phyloP scores from a whole-genome alignment of 2,329 filamentous ascomycete genomes.

The Diaporthe helianthi region DNA sequence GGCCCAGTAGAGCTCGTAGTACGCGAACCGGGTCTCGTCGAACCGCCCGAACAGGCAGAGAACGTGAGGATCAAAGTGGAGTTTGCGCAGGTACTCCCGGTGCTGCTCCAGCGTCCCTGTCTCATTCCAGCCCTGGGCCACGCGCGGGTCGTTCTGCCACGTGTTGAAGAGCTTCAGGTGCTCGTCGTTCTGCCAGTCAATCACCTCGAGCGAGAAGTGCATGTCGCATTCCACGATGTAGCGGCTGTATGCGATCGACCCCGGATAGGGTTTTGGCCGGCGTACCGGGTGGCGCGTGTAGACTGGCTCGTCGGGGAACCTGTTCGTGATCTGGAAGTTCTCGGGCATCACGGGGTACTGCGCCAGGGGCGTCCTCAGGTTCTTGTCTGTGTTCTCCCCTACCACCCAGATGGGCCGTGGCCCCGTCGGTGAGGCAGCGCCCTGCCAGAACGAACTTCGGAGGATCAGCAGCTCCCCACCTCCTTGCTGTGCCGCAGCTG shows the following conservation, averaged over 20 bases:
- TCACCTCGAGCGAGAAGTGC: constrained; percentile 74
- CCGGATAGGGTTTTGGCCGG: constrained; percentile 71
- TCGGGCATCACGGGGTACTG: constrained; percentile 50
- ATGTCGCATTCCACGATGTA: constrained; percentile 76
- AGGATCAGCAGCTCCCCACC: constrained; percentile 54
- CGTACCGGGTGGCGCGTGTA: constrained; percentile 65
- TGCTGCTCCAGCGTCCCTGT: constrained; percentile 77
- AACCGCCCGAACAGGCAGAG: constrained; percentile 72
- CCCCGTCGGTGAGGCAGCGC: constrained; percentile 42
- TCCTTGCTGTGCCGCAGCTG: not conserved
- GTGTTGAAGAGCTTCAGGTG: constrained; percentile 74
- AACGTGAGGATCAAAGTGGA: constrained; percentile 74
- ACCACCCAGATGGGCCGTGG: constrained; percentile 49
- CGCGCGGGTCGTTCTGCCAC: constrained; percentile 82
- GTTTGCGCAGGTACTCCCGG: constrained; percentile 70
- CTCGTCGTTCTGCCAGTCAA: constrained; percentile 68
- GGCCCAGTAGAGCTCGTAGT: constrained; percentile 80
- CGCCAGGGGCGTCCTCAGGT: constrained; percentile 39
- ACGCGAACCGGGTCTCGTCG: constrained; percentile 72
- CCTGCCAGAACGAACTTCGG: constrained; percentile 46
- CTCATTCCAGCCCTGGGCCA: constrained; percentile 79
- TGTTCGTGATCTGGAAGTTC: constrained; percentile 54
- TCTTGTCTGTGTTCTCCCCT: constrained; percentile 44
- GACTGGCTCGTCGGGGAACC: constrained; percentile 53
- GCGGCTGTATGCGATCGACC: constrained; percentile 74